These are phyloP conservation scores for Beauveria scarabaeidicola DNA, from an alignment of 2,329 filamentous ascomycete species.

Conservation along the genomic window DNA sequence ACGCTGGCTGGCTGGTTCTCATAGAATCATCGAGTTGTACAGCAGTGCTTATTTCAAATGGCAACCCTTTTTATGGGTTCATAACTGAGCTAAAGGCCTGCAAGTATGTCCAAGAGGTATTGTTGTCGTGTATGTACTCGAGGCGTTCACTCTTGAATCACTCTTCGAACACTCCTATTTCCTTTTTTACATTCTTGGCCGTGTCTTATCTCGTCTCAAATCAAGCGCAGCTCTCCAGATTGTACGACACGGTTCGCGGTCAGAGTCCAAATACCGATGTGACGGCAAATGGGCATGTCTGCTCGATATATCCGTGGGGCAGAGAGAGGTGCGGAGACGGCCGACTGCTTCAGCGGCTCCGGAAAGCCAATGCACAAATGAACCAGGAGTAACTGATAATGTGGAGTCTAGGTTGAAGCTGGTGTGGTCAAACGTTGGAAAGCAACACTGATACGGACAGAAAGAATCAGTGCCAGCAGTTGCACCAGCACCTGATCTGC, in stretches of 20 bases:
- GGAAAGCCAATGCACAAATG: not conserved
- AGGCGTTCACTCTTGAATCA: not conserved
- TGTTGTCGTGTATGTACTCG: not conserved
- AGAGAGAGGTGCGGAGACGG: not conserved
- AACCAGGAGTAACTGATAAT: not conserved
- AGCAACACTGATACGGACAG: not conserved
- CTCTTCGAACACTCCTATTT: not conserved
- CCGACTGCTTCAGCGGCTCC: not conserved
- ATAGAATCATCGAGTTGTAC: not conserved
- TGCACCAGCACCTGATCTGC: not conserved
- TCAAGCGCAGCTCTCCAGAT: not conserved
- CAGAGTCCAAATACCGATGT: not conserved
- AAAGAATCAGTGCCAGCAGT: not conserved
- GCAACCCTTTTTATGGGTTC: not conserved
- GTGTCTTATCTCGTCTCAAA: not conserved
- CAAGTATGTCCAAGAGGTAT: not conserved
- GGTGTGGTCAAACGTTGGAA: not conserved
- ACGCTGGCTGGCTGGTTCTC: not conserved
- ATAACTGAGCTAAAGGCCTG: not conserved
- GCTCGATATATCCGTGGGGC: not conserved
- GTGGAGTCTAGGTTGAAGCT: not conserved
- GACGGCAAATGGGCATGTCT: not conserved
- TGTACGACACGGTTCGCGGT: not conserved
- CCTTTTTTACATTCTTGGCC: not conserved
- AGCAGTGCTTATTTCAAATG: not conserved